phyloP scores from a whole-genome alignment of 805 yeast genomes.

The Lipomyces chichibuensis region DNA sequence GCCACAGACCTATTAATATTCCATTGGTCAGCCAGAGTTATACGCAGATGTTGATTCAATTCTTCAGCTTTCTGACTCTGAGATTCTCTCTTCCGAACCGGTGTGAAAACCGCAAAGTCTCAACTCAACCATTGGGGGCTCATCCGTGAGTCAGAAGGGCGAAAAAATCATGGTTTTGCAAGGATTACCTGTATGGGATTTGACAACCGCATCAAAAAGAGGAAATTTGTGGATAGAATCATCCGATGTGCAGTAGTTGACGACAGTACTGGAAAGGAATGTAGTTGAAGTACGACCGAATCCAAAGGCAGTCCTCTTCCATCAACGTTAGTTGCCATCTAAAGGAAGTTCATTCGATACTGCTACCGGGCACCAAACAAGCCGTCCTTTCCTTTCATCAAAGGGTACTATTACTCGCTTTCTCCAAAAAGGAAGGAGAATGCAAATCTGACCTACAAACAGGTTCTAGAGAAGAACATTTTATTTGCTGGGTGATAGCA shows the following conservation, averaged over 20 bases:
- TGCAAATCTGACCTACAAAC: too few relatives aligned
- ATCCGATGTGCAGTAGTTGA: background rate
- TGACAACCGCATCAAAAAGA: slow-evolving; percentile 2
- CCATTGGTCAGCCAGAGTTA: background rate
- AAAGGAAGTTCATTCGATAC: background rate
- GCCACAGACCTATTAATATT: background rate
- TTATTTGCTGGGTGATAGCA: too few relatives aligned
- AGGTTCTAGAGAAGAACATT: too few relatives aligned
- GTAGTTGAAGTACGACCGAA: background rate
- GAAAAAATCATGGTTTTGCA: background rate
- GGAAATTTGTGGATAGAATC: slow-evolving; percentile 1
- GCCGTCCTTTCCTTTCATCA: too few relatives aligned
- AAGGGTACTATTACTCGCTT: too few relatives aligned
- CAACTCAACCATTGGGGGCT: background rate
- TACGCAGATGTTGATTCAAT: background rate
- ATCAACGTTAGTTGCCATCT: background rate
- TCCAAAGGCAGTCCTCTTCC: slow-evolving; percentile 3
- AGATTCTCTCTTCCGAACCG: background rate
- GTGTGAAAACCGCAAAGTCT: background rate
- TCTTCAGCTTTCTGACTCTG: slow-evolving; percentile 1
- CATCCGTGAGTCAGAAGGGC: background rate
- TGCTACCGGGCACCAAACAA: too few relatives aligned
- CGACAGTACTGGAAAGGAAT: background rate
- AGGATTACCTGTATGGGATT: background rate
- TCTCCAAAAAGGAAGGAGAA: too few relatives aligned